A percentile compares a stretch with the other conserved stretches of the same genome.
These are phyloP conservation scores for Jasminum sambac DNA, from an alignment of 257 asterid genomes.

Conservation along the genomic window DNA sequence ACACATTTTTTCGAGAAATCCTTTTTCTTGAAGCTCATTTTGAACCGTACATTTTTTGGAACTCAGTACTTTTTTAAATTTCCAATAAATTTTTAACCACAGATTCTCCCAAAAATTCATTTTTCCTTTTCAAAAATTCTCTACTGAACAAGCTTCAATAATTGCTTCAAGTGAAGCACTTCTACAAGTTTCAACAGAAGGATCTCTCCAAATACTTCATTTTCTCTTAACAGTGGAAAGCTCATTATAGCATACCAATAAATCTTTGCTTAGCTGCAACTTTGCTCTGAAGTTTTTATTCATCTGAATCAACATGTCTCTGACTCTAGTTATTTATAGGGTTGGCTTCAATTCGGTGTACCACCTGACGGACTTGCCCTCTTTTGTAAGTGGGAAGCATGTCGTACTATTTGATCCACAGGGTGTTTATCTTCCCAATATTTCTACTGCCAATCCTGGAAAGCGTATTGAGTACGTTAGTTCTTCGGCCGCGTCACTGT, in stretches of 20 bases:
- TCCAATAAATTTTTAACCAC: no score
- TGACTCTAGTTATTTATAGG: conserved; percentile 51
- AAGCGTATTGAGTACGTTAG: conserved; percentile 85
- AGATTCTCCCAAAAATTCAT: no score
- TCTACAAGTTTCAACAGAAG: conserved; percentile 1
- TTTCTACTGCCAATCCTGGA: conserved; percentile 90
- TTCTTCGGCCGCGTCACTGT: conserved; percentile 81
- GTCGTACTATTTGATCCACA: conserved; percentile 96
- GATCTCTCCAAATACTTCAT: conserved; percentile 9
- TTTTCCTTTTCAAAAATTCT: no score
- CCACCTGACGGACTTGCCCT: conserved; percentile 94
- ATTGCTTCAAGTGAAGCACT: background rate
- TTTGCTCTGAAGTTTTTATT: conserved; percentile 17
- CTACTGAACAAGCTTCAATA: no score
- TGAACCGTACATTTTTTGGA: no score
- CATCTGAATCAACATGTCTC: conserved; percentile 26
- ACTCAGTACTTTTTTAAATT: no score
- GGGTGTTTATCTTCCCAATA: conserved; percentile 85
- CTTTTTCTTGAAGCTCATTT: no score
- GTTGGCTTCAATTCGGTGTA: conserved; percentile 99
- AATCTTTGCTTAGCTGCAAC: conserved; percentile 19
- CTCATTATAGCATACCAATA: background rate
- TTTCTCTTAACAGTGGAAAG: conserved; percentile 18
- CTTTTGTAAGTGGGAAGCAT: conserved; percentile 92
- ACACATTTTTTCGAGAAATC: background rate